Evolutionary conservation across 2,329 filamentous ascomycete species (phyloP).

Genomic region (Aspergillus candidus): DNA sequence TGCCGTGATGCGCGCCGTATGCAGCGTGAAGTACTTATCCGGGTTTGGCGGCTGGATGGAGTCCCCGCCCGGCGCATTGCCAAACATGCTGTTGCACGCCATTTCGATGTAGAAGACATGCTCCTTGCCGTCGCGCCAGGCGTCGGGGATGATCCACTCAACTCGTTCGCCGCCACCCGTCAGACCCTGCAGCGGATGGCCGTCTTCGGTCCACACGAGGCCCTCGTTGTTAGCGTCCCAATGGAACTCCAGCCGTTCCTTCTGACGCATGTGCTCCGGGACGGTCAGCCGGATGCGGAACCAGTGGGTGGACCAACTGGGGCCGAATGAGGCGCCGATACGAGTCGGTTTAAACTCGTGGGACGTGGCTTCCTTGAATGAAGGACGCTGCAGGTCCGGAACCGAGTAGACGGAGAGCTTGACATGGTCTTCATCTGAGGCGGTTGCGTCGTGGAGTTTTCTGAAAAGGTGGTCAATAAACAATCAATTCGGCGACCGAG

Average conservation of each 20-base stretch:
- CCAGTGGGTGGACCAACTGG: constrained; percentile 97
- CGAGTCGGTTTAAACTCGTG: constrained; percentile 69
- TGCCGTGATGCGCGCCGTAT: constrained; percentile 76
- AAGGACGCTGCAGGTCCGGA: constrained; percentile 69
- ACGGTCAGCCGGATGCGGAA: constrained; percentile 78
- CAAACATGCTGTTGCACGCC: constrained; percentile 98
- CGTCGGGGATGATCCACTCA: constrained; percentile 83
- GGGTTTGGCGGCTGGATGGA: constrained; percentile 81
- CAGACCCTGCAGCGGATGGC: constrained; percentile 83
- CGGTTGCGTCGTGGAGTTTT: constrained; percentile 65
- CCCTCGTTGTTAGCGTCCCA: constrained; percentile 96
- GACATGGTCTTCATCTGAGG: constrained; percentile 67
- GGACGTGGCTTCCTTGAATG: constrained; percentile 75
- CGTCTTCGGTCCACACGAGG: constrained; percentile 86
- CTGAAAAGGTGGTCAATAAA: constrained; percentile 31
- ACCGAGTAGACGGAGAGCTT: constrained; percentile 83
- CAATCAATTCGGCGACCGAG: constrained; percentile 2
- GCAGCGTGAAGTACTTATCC: constrained; percentile 72
- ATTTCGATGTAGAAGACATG: constrained; percentile 95
- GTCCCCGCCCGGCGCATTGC: constrained; percentile 78
- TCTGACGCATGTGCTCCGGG: constrained; percentile 64
- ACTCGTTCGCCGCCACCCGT: constrained; percentile 82
- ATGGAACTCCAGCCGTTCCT: constrained; percentile 84
- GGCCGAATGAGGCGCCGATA: constrained; percentile 76
- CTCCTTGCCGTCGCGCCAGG: constrained; percentile 75